Conservation (phyloP, 164 flowering plant genomes). For the Saururus chinensis region DNA sequence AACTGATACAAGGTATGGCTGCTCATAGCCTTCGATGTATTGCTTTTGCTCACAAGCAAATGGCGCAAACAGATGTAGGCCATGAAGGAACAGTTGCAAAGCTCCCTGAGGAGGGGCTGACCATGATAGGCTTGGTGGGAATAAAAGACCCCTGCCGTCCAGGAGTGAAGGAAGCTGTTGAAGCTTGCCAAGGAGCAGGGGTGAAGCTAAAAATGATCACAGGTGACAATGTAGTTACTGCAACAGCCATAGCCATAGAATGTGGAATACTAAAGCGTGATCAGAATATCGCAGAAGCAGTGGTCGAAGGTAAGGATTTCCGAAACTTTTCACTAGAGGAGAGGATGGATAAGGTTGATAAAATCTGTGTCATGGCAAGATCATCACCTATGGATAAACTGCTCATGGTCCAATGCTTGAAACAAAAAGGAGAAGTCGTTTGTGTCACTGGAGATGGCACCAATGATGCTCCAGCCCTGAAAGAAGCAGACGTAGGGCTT, state of each 20-base stretch:
- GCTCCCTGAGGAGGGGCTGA: slow-evolving; percentile 15
- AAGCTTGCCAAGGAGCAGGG: slow-evolving; percentile 22
- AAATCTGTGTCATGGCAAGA: slow-evolving; percentile 30
- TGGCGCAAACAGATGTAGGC: too few relatives aligned
- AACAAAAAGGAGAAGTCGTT: slow-evolving; percentile 29
- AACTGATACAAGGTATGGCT: too few relatives aligned
- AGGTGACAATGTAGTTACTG: slow-evolving; percentile 26
- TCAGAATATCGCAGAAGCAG: slow-evolving; percentile 14
- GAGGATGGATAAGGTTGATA: slow-evolving; percentile 23
- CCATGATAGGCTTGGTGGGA: slow-evolving; percentile 25
- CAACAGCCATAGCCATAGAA: slow-evolving; percentile 28
- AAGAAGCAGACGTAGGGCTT: slow-evolving; percentile 34
- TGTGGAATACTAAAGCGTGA: slow-evolving; percentile 23
- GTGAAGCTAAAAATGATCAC: slow-evolving; percentile 32
- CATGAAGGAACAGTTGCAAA: slow-evolving; percentile 2
- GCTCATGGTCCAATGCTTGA: slow-evolving; percentile 32
- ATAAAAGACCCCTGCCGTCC: slow-evolving; percentile 25
- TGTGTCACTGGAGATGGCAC: slow-evolving; percentile 39
- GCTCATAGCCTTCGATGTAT: too few relatives aligned
- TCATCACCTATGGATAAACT: slow-evolving; percentile 36
- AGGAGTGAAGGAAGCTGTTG: slow-evolving; percentile 24
- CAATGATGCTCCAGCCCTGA: slow-evolving; percentile 31
- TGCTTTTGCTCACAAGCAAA: too few relatives aligned
- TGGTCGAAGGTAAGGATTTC: slow-evolving; percentile 28
- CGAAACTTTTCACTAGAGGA: slow-evolving; percentile 26